phyloP scores from a whole-genome alignment of 2,329 filamentous ascomycete species.

The Chrysoporthe deuterocubensis region DNA sequence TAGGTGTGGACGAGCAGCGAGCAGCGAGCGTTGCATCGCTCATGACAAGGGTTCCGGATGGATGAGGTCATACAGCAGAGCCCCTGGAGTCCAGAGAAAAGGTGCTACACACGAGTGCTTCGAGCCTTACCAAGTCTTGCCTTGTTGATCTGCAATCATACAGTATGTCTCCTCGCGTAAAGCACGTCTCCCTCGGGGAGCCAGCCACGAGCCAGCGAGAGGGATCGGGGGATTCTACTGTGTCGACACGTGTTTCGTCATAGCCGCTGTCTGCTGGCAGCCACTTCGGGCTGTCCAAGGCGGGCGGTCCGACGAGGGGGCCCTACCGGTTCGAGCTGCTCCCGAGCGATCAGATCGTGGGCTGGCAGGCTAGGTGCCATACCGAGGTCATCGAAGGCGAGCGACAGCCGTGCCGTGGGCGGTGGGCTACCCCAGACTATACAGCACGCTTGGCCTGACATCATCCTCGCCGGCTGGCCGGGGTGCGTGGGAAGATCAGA shows the following conservation, averaged over 20 bases:
- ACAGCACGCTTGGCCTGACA: constrained; percentile 10
- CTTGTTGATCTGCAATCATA: too few relatives aligned
- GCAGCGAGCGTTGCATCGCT: neutral
- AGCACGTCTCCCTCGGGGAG: too few relatives aligned
- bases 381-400: neutral
- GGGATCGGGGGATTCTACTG: neutral
- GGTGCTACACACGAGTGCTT: neutral
- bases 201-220: neutral
- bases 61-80: constrained; percentile 30
- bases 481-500: neutral
- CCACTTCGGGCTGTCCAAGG: neutral
- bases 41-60: neutral
- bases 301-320: neutral
- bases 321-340: neutral
- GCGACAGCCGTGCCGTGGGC: neutral
- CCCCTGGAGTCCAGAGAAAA: neutral
- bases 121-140: too few relatives aligned
- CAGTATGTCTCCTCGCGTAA: too few relatives aligned
- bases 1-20: neutral
- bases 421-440: too few relatives aligned
- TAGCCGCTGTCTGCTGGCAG: neutral
- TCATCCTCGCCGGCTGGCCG: constrained; percentile 12
- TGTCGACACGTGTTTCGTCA: neutral
- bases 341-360: neutral
- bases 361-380: neutral